A percentile compares a stretch with the other conserved stretches of the same genome.
Conservation (phyloP, 1,284 basidiomycete genomes). For the Ganoderma multipileum region DNA sequence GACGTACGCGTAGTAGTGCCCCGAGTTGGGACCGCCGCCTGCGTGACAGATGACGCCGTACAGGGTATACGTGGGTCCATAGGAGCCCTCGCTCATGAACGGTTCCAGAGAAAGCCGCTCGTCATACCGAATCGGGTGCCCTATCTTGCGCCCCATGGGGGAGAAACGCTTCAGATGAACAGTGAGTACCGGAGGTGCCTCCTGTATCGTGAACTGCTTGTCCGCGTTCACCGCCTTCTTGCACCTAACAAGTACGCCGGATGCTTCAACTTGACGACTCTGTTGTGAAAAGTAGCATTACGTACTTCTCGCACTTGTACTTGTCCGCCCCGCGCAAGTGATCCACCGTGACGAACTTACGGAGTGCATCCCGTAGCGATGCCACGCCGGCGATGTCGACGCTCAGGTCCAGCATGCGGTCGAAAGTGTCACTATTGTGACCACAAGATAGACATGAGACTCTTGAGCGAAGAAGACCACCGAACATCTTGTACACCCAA, state of each 20-base stretch:
- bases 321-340: constrained; percentile 90
- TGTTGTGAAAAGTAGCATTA: constrained; percentile 7
- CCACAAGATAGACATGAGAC: constrained; percentile 89
- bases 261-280: constrained; percentile 7
- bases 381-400: constrained; percentile 80
- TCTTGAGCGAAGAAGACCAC: constrained; percentile 90
- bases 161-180: constrained; percentile 98
- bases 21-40: constrained; percentile 92
- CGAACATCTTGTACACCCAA: constrained; percentile 95
- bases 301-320: constrained; percentile 96
- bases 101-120: constrained; percentile 80
- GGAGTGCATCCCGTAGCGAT: constrained; percentile 78
- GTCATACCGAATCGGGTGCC: constrained; percentile 79
- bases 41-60: constrained; percentile 96
- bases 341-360: constrained; percentile 86
- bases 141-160: constrained; percentile 88
- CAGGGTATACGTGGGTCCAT: constrained; percentile 83
- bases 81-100: constrained; percentile 84
- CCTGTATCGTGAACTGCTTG: constrained; percentile 88
- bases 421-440: constrained; percentile 95
- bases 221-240: constrained; percentile 88
- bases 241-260: constrained; percentile 60
- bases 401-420: constrained; percentile 93
- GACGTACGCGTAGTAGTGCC: constrained; percentile 94
- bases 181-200: constrained; percentile 91